phyloP scores from a whole-genome alignment of 148 eudicot species.

The Rhododendron simsii region DNA sequence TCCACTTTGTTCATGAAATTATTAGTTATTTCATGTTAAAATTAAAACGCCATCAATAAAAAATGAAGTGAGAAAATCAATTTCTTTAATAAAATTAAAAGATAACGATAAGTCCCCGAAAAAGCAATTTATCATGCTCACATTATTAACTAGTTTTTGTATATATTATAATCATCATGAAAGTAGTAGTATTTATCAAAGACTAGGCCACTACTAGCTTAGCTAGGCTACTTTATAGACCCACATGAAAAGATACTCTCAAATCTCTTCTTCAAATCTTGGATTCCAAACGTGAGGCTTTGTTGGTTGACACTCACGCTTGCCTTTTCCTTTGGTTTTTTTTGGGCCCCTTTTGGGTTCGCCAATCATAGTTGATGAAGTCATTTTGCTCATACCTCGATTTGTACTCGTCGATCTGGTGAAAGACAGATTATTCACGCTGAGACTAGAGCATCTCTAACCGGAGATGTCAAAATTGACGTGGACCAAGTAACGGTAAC shows the following conservation, averaged over 20 bases:
- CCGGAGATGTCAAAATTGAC: no score
- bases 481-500: no score
- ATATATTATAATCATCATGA: not conserved
- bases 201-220: conserved; percentile 13
- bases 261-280: not conserved
- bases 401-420: no score
- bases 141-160: not conserved
- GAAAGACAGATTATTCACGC: no score
- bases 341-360: no score
- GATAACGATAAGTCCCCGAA: not conserved
- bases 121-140: not conserved
- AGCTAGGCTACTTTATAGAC: conserved; percentile 25
- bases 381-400: not conserved
- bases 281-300: conserved; percentile 12
- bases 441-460: no score
- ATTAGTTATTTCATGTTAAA: no score
- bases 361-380: not conserved
- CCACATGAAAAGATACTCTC: conserved; percentile 29
- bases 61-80: no score
- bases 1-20: no score
- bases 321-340: not conserved
- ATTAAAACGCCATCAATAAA: no score
- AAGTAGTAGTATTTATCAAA: not conserved
- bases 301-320: conserved; percentile 2
- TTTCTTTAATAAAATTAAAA: not conserved